phyloP scores from a whole-genome alignment of 1,139 yeast species.

The Kodamaea fungicola region DNA sequence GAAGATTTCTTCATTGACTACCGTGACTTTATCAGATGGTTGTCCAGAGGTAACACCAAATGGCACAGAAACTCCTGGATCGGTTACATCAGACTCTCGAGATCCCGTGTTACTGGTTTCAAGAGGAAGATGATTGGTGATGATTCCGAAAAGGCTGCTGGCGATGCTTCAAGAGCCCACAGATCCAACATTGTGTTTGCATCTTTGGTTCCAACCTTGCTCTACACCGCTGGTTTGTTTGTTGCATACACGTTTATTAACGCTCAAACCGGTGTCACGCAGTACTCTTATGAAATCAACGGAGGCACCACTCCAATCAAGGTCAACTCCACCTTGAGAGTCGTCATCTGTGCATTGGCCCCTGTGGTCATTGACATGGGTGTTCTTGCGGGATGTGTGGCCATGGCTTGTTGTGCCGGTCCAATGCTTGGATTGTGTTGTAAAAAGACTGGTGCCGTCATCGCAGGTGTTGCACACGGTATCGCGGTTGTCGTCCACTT shows the following conservation, averaged over 20 bases:
- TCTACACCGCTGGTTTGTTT: constrained; percentile 88
- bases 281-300: constrained; percentile 28
- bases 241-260: constrained; percentile 91
- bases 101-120: constrained; percentile 98
- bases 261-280: constrained; percentile 91
- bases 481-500: constrained; percentile 83
- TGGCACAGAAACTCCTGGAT: constrained; percentile 99
- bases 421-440: constrained; percentile 94
- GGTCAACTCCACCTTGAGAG: constrained; percentile 81
- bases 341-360: constrained; percentile 83
- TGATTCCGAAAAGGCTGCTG: constrained; percentile 88
- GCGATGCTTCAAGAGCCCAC: constrained; percentile 93
- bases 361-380: constrained; percentile 93
- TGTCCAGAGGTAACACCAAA: constrained; percentile 96
- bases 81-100: constrained; percentile 90
- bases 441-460: constrained; percentile 94
- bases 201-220: constrained; percentile 78
- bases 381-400: constrained; percentile 68
- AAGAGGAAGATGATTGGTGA: constrained; percentile 88
- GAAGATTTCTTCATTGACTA: constrained; percentile 98
- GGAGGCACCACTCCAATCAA: constrained; percentile 33
- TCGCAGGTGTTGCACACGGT: constrained; percentile 98
- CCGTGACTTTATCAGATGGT: constrained; percentile 98
- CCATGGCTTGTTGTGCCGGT: constrained; percentile 94
- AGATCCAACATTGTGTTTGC: constrained; percentile 82